Base-by-base conservation (phyloP, 192 early-diverging fungal species). In the Backusella sp. region DNA sequence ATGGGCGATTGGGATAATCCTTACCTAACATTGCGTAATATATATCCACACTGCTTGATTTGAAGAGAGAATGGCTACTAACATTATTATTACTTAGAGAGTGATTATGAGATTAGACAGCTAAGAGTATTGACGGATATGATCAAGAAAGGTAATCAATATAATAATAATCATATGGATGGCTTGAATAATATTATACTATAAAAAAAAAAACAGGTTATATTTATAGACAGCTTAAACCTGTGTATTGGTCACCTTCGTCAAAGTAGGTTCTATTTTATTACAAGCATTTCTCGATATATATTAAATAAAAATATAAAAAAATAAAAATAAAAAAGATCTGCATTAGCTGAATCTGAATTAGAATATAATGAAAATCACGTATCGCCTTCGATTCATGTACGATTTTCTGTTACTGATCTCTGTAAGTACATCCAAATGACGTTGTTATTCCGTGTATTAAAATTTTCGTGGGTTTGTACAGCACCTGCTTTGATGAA, bases 241-340 rank as follows among this genome's bases (percentile, higher is more conserved):
- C 93, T 1, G 93, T 95, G 3, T 93, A 92, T 77, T 95, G 92
- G 92, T 95, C 92, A 35, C 93, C 93, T 4, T 95, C 93, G 3
- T 93, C 93, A 56, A 87, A 83, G 79, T 87, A 77, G 68, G 41
- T 42, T 68, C 32, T 39, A 44, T 44, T 39, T 32, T 11, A 39
- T 12, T 11, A 39, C 37, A 44, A 35, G 3, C 7, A 44, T 4
- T 32, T 32, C 32, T 6, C 12, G 53, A 0, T 6, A 1, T 6
- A 1, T 26, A 34, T 68, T 36, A 19, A 44, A 5, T 23, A 35
- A 39, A 39, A 39, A 30, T 28, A 28, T n/a, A 28, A 28, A 28
- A 28, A 28, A 28, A 28, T 28, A 28, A 28, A 28, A 28, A 28
- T 1, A 28, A 36, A 21, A 26, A 34, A 84, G 89, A 71, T 92